phyloP scores from a whole-genome alignment of 352 stramenopile species.

The Phytophthora quininea region DNA sequence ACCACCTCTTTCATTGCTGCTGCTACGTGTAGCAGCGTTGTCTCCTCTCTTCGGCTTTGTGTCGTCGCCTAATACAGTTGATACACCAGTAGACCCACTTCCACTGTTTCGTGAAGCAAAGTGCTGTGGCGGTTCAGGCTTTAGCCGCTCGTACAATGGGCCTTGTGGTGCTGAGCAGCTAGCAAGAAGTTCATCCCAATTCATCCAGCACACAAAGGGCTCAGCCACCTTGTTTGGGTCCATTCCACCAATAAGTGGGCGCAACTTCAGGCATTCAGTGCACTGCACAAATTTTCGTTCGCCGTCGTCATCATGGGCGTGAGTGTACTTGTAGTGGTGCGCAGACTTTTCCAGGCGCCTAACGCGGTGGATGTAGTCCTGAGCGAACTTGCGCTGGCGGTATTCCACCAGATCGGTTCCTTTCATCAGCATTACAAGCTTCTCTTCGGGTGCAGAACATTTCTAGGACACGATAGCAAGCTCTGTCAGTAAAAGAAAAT shows the following conservation, averaged over 20 bases:
- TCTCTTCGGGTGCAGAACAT: slow-evolving; percentile 75
- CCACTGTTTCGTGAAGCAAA: slow-evolving; percentile 3
- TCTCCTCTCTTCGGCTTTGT: slow-evolving; percentile 11
- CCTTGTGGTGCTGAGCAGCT: slow-evolving; percentile 80
- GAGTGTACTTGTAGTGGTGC: slow-evolving; percentile 66
- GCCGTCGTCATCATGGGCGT: slow-evolving; percentile 66
- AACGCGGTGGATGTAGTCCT: slow-evolving; percentile 69
- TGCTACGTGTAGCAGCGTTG: not conserved
- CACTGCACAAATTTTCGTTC: slow-evolving; percentile 77
- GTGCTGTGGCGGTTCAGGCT: slow-evolving; percentile 11
- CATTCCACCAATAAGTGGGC: slow-evolving; percentile 78
- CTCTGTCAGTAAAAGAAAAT: too few species aligned
- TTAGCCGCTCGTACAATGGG: slow-evolving; percentile 23
- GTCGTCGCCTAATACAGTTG: slow-evolving; percentile 5
- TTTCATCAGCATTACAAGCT: slow-evolving; percentile 71
- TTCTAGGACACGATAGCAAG: slow-evolving; percentile 44
- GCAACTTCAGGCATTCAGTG: slow-evolving; percentile 73
- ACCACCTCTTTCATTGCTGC: slow-evolving; percentile 10
- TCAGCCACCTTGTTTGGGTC: slow-evolving; percentile 67
- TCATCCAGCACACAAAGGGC: slow-evolving; percentile 89
- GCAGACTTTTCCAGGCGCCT: slow-evolving; percentile 82
- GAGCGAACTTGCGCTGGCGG: slow-evolving; percentile 67
- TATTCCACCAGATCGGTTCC: slow-evolving; percentile 65
- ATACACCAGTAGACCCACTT: not conserved
- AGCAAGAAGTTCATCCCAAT: slow-evolving; percentile 80